phyloP scores from a whole-genome alignment of 768 basidiomycete genomes.

The Termitomyces sp. region DNA sequence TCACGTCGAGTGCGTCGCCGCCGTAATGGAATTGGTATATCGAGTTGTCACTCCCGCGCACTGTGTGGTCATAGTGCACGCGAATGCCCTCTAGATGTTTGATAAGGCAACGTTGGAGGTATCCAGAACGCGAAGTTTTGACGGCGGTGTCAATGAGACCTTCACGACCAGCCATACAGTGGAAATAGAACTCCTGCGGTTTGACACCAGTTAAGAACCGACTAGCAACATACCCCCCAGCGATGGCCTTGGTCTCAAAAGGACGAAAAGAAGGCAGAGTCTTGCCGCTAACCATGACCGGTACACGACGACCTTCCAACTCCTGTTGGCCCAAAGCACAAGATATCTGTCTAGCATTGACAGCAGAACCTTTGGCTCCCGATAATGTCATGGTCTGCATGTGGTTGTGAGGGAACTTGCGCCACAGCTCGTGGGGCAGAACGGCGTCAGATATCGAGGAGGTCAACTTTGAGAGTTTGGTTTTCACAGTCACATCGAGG shows the following conservation, averaged over 20 bases:
- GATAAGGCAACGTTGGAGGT: slow-evolving; percentile 95
- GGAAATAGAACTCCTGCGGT: slow-evolving; percentile 99
- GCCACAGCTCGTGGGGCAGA: slow-evolving; percentile 81
- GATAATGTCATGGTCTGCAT: slow-evolving; percentile 99
- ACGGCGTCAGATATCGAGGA: slow-evolving; percentile 85
- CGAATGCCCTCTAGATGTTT: slow-evolving; percentile 97
- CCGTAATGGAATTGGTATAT: slow-evolving; percentile 97
- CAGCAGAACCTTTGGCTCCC: slow-evolving; percentile 95
- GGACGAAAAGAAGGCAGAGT: slow-evolving; percentile 95
- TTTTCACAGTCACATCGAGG: slow-evolving; percentile 89
- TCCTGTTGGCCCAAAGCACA: slow-evolving; percentile 97
- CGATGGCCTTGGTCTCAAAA: slow-evolving; percentile 97
- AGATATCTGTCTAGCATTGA: slow-evolving; percentile 98
- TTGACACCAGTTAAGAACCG: slow-evolving; percentile 98
- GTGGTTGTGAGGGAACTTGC: slow-evolving; percentile 96
- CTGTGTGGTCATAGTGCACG: slow-evolving; percentile 97
- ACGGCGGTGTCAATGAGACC: slow-evolving; percentile 99
- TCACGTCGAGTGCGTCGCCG: slow-evolving; percentile 94
- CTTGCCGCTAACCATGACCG: slow-evolving; percentile 98
- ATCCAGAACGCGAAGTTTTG: slow-evolving; percentile 97
- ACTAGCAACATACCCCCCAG: slow-evolving; percentile 96
- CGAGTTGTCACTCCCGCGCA: slow-evolving; percentile 90
- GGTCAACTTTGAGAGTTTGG: slow-evolving; percentile 78
- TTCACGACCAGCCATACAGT: slow-evolving; percentile 99
- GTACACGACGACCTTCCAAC: slow-evolving; percentile 96